phyloP scores from a whole-genome alignment of 2,329 filamentous ascomycete genomes.

The Trichoderma afroharzianum region DNA sequence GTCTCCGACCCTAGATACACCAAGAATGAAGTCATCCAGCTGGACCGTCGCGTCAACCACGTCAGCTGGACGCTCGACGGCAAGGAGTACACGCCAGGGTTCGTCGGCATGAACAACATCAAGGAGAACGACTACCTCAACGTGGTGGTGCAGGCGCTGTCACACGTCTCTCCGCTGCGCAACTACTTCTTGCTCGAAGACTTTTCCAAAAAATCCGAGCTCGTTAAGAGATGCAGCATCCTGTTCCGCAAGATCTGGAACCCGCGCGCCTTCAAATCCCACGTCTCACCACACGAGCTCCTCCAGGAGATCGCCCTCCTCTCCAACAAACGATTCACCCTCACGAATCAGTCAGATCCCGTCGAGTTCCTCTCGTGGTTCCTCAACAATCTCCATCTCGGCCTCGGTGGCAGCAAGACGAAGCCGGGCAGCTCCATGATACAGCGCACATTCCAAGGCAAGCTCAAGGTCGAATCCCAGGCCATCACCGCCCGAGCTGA shows the following conservation, averaged over 20 bases:
- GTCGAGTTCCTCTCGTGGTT: slow-evolving; percentile 98
- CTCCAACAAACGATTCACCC: slow-evolving; percentile 87
- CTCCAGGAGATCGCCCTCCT: slow-evolving; percentile 89
- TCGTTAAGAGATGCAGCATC: slow-evolving; percentile 83
- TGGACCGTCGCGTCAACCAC: slow-evolving; percentile 63
- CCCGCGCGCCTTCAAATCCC: slow-evolving; percentile 88
- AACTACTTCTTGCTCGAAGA: slow-evolving; percentile 91
- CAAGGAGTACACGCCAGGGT: slow-evolving; percentile 86
- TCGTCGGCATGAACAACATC: slow-evolving; percentile 99
- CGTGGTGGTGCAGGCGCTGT: slow-evolving; percentile 84
- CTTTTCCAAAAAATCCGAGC: slow-evolving; percentile 67
- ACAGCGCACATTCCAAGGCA: slow-evolving; percentile 90
- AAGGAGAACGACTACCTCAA: slow-evolving; percentile 99
- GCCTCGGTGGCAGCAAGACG: slow-evolving; percentile 83
- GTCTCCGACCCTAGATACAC: slow-evolving; percentile 88
- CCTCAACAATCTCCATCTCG: slow-evolving; percentile 89
- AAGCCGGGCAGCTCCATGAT: slow-evolving; percentile 82
- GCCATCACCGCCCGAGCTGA: slow-evolving; percentile 89
- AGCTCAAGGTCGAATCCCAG: slow-evolving; percentile 87
- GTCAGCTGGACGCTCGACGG: slow-evolving; percentile 73
- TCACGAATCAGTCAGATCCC: slow-evolving; percentile 88
- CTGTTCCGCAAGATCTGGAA: slow-evolving; percentile 98
- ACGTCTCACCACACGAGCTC: slow-evolving; percentile 95
- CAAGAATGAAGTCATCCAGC: slow-evolving; percentile 70
- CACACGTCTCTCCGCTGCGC: slow-evolving; percentile 82